Base-by-base conservation (phyloP, 1,284 basidiomycete species). In the Cystobasidium slooffiae region DNA sequence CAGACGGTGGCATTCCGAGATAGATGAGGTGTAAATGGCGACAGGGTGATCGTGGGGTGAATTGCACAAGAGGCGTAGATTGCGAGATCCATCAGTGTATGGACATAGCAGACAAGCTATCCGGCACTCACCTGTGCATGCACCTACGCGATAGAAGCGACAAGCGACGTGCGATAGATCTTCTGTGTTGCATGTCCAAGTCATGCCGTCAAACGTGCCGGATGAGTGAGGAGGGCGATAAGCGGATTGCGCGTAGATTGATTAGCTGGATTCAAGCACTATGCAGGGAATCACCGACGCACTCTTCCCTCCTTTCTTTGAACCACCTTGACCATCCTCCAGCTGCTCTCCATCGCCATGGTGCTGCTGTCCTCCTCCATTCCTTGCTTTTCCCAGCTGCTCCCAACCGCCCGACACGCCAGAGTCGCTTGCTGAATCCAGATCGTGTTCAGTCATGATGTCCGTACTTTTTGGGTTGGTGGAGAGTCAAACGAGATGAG, bases 81-180 rank as follows among this genome's bases (percentile, higher is more conserved):
- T 18, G 61, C 61, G 47, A 16, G 20, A 14, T 16, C 31, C 1
- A 47, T 37, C 46, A 47, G 6, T 16, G 20, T 20, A 49, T n/a
- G 24, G 61, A 9, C 20, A n/a, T 14, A 49, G n/a, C 14, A 47
- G 3, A 12, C 16, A 10, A 41, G 31, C 14, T 22, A 55, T 47
- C 20, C 9, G 24, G 59, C n/a, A 20, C 70, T 9, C 37, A 73
- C 70, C 70, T 66, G 70, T 62, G 41, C 70, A 73, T 44, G 70
- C 70, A 3, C 70, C 70, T 56, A 73, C 70, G 43, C 70, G 70
- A 59, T 56, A 73, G 70, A 73, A 73, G 63, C 65, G 72, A 44
- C 72, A 74, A 1, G 65, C 64, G 16, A 74, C 72, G 41, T 74
- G 72, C 18, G 72, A 67, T 18, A 73, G 63, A 37, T 73, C 70